These are phyloP conservation scores for Saccharomyces pastorianus DNA, from an alignment of 1,139 yeast species.

Conservation along the genomic window DNA sequence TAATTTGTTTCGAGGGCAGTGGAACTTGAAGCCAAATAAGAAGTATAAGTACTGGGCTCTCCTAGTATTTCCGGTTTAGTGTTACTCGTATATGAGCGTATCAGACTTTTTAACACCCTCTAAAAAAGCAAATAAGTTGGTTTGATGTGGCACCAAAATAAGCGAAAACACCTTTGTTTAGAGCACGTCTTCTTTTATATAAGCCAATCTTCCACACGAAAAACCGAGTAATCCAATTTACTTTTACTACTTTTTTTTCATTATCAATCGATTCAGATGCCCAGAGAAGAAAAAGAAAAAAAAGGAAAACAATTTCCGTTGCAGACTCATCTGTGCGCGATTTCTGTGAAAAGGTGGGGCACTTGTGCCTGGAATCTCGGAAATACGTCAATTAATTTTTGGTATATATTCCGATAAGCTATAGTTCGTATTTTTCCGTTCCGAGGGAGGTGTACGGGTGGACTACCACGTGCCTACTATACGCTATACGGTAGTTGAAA, in stretches of 20 bases:
- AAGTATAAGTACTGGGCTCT: background rate
- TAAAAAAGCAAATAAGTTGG: background rate
- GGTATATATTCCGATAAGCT: background rate
- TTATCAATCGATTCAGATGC: background rate
- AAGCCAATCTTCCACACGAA: background rate
- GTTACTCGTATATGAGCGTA: background rate
- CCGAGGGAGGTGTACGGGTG: background rate
- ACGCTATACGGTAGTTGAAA: background rate
- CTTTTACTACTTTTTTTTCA: background rate
- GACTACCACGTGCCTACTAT: background rate
- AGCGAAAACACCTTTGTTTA: background rate
- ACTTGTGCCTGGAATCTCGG: background rate
- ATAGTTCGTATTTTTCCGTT: background rate
- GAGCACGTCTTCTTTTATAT: background rate
- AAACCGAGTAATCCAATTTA: background rate
- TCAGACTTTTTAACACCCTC: background rate
- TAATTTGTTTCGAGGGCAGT: background rate
- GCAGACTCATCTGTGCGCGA: background rate
- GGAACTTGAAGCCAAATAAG: background rate
- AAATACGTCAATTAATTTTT: background rate
- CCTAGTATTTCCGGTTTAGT: background rate
- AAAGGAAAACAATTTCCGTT: background rate
- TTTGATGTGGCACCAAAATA: background rate
- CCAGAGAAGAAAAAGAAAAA: background rate
- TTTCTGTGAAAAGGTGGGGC: background rate